Evolutionary conservation across 768 basidiomycete genomes (phyloP), one percentile per base, ranked within the genome.

Genomic region (Leucocoprinus leucothites): DNA sequence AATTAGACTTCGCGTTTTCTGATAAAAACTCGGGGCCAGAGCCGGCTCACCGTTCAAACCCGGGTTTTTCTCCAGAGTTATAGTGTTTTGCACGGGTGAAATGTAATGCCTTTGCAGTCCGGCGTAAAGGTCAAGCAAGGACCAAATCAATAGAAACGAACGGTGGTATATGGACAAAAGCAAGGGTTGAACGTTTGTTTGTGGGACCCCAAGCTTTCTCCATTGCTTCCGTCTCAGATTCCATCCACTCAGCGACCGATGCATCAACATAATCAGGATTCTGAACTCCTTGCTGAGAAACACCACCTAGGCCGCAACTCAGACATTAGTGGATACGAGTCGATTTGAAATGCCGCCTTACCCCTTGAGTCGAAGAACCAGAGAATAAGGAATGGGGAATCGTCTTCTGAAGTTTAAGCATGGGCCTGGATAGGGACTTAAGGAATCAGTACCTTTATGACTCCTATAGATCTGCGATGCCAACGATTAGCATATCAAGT

Each of bases 321-420:
- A n/a, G n/a, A n/a, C n/a, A n/a, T n/a, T n/a, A n/a, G n/a, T n/a
- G n/a, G n/a, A n/a, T n/a, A n/a, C n/a, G n/a, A n/a, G n/a, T n/a
- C n/a, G n/a, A n/a, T n/a, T n/a, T n/a, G 34, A 46, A 51, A n/a
- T 35, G 9, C 13, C 28, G 9, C 14, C 65, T 13, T 63, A 82
- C 85, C 84, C 57, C 87, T 75, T 2, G 89, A 89, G 67, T 90
- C 89, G 60, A 91, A 91, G 69, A 88, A 87, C 87, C 86, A 91
- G 3, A 89, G 66, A 45, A 90, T 66, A 9, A 89, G 71, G 3
- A 68, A 70, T 3, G 87, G 87, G 4, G 64, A 58, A 1, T 25
- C n/a, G 65, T 86, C 54, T 56, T 22, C 4, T 9, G 18, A 3
- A 9, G 21, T 9, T 8, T 43, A n/a, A 42, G 13, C 2, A 24